phyloP scores from a whole-genome alignment of 345 rosid species.

The Kandelia obovata region DNA sequence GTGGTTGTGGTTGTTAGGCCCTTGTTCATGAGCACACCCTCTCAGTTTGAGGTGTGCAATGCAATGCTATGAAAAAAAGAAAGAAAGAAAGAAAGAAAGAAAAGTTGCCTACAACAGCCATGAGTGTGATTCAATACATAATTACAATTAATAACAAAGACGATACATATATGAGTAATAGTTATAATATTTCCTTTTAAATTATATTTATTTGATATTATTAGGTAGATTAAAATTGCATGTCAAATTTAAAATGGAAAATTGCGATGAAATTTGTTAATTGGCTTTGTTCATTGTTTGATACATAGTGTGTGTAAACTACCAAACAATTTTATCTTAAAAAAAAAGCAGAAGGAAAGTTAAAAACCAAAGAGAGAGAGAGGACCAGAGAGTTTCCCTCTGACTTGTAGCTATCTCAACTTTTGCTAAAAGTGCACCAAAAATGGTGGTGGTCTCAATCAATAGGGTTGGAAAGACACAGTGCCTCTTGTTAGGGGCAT shows the following conservation, averaged over 20 bases:
- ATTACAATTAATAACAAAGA: background rate
- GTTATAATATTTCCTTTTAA: background rate
- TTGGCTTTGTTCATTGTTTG: no score
- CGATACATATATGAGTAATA: background rate
- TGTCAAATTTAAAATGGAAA: no score
- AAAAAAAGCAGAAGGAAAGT: background rate
- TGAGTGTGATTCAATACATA: no score
- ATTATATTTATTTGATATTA: no score
- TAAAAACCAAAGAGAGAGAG: background rate
- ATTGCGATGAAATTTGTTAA: no score
- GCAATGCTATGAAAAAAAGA: no score
- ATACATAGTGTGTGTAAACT: no score
- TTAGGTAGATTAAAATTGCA: no score
- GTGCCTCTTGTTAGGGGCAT: constrained; percentile 12
- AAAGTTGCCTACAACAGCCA: no score
- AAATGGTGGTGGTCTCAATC: constrained; percentile 32
- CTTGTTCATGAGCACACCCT: background rate
- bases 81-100: no score
- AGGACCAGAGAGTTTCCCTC: constrained; percentile 6
- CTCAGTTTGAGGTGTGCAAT: no score
- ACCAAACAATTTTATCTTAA: background rate
- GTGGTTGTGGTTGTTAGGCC: constrained; percentile 1
- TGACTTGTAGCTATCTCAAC: background rate
- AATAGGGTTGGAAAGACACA: constrained; percentile 13
- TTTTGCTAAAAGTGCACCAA: constrained; percentile 13